Base-by-base conservation (phyloP, 2,329 filamentous ascomycete species). In the Colletotrichum scovillei region DNA sequence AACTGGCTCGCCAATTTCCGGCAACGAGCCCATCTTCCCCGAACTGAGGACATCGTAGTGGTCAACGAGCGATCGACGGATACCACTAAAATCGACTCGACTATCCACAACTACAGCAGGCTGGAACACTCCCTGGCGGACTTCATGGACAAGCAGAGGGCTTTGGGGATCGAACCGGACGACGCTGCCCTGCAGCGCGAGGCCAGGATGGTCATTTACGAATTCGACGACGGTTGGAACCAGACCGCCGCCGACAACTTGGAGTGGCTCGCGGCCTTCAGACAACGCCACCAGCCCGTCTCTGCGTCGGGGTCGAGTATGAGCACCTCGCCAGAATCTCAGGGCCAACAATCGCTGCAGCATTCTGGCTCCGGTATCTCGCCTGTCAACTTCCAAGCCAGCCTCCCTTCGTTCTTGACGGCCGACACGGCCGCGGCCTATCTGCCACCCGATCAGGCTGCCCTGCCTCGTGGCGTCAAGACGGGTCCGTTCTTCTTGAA, bases 141-240 rank as follows among this genome's bases (percentile, higher is more conserved):
- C 56, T 92, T 86, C 77, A 81, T 90, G 42, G 82, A 82, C 6
- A 75, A 80, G 2, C 87, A 88, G 75, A 80, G 84, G 19, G 78
- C 82, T 0, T 76, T 83, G 16, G 88, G 89, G 1, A 77, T 84
- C 1, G 85, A 88, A 60, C 87, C 88, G 0, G 84, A 85, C 0
- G 88, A 92, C 72, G 84, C 84, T 2, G 87, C 89, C 58, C 79
- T 92, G 52, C 90, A 91, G 76, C 82, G 82, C 32, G 84, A 91
- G 76, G 90, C 89, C 26, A 86, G 90, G 74, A 84, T 90, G 64
- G 90, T 92, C 76, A 89, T 92, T 26, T 92, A 90, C 79, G 89
- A 90, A 59, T 87, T 85, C 71, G 89, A 91, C 65, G 90, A 92
- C 76, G 86, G 86, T 11, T 92, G 90, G 89, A 92, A 92, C 75